Base-by-base conservation (phyloP, 2,329 filamentous ascomycete genomes). In the Aspergillus pseudoviridinutans region DNA sequence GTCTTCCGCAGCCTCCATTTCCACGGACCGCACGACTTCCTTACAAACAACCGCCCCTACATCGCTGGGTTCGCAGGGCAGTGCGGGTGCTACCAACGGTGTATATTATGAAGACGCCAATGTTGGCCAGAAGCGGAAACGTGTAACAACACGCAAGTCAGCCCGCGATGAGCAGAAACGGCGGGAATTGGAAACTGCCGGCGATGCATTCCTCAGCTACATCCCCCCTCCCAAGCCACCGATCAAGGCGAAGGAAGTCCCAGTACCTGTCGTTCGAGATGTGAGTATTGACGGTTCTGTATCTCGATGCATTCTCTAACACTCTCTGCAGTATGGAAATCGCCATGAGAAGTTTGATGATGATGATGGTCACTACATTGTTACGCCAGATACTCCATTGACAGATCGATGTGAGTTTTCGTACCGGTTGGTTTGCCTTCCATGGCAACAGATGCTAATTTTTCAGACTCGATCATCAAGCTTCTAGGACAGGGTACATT, bases 401-500 rank as follows among this genome's bases (percentile, higher is more conserved):
- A 96, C 94, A 14, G 87, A 94, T 49, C 84, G 91, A 84, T 99
- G 92, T 96, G 82, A 74, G 91, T 84, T n/a, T 7, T 38, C 6
- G 14, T 38, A 7, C 14, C 14, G 17, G 32, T 7, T 38, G 32
- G 17, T 38, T 38, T 7, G 5, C 32, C 14, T 17, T 3, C 5
- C 32, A 17, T 38, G 32, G 14, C 14, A 17, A 38, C 3, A 17
- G 29, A 49, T 56, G 52, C 66, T 70, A 61, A 73, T 8, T 12
- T 27, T 29, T 29, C 64, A 96, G 92, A 97, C 75, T 87, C 90
- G 78, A 93, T 99, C 66, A 82, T 89, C 60, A 92, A 91, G 66
- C 82, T 97, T 28, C 87, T 99, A 12, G 94, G 94, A 24, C 94
- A 99, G 77, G 94, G 94, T 62, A 99, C 94, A 0, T 99, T 99